Evolutionary conservation across 768 basidiomycete species (phyloP), one percentile per base, ranked within the genome.

Genomic region (Rubroboletus pulcherrimus): DNA sequence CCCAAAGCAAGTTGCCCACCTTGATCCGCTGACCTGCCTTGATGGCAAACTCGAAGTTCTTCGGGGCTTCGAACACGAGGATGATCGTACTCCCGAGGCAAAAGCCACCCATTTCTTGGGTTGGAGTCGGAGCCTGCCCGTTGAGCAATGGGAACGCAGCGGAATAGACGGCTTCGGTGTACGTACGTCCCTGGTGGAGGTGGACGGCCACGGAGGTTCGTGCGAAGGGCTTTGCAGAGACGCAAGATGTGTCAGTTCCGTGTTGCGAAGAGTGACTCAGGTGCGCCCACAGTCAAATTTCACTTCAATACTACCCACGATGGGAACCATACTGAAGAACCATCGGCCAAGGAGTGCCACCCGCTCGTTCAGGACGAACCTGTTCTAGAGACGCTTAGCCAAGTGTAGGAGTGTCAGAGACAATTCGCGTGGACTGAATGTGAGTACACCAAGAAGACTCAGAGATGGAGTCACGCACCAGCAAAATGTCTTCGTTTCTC

Each of bases 61-160:
- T 26, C 9, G 34, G 34, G 6, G 34, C 34, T 14, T 34, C 34
- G 9, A 34, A 34, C 34, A 34, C 34, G 34, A 34, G 34, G 34
- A 34, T 10, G 34, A 34, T 34, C 34, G 34, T 34, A 34, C 34
- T 34, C 34, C 34, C 26, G 26, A 26, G 26, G 5, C 26, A 89
- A 75, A 99, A 99, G 1, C 95, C 97, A 33, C 97, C 97, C 90
- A 98, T 93, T 75, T 99, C 95, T 97, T 26, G 91, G 1, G 91
- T 95, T 1, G 89, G 79, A 0, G 76, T 77, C 43, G 98, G 78
- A 2, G 96, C 95, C 66, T 97, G 93, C 0, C 97, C 97, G 17
- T 84, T 80, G 35, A 98, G 78, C 29, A 98, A 72, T 0, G 86
- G 75, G 1, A 91, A 93, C 0, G 95, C 96, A 7, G 81, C 81